Base-by-base conservation (phyloP, 371 early-diverging fungal genomes). In the Mortierella sp. region DNA sequence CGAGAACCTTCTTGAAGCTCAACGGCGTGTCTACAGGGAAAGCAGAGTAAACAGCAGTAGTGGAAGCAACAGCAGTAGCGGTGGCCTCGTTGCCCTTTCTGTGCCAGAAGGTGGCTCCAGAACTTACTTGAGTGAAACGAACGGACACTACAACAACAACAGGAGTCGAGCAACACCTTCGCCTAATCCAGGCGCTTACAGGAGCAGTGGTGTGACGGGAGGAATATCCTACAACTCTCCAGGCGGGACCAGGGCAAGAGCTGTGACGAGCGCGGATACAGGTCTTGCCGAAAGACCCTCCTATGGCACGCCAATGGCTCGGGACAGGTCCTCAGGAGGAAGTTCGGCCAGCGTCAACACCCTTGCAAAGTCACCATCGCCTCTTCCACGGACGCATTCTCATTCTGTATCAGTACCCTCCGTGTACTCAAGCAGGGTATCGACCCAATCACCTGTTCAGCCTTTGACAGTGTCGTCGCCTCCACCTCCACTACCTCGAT, bases 381-480 rank as follows among this genome's bases (percentile, higher is more conserved):
- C 83, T 19, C 65, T 31, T 13, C 34, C 77, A 65, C 60, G 80
- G 80, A 83, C 65, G 19, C 83, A 83, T 21, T 80, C 84, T 11
- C 77, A 83, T 45, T 77, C 84, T n/a, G 70, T 77, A 26, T 83
- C 84, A 8, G 80, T 77, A 14, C 84, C 80, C 16, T 71, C 84
- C 14, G 77, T 71, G 16, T 70, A 73, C 52, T 54, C 77, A 31
- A 73, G 58, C 50, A 70, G 45, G 24, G 24, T 73, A 52, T 75
- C 71, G 34, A 68, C 71, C 7, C 50, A 50, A n/a, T 57, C 74
- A 16, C 76, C 80, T 63, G 50, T 28, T 74, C 52, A 44, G n/a
- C 57, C 13, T 24, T 63, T 13, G 44, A 68, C 68, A 24, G 70
- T 75, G 19, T 38, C 26, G 38, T 71, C 80, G 31, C 55, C 74